A percentile compares a stretch with the other conserved stretches of the same genome.
Conservation (phyloP, 495 filamentous ascomycete genomes). For the Penicillium lagena region DNA sequence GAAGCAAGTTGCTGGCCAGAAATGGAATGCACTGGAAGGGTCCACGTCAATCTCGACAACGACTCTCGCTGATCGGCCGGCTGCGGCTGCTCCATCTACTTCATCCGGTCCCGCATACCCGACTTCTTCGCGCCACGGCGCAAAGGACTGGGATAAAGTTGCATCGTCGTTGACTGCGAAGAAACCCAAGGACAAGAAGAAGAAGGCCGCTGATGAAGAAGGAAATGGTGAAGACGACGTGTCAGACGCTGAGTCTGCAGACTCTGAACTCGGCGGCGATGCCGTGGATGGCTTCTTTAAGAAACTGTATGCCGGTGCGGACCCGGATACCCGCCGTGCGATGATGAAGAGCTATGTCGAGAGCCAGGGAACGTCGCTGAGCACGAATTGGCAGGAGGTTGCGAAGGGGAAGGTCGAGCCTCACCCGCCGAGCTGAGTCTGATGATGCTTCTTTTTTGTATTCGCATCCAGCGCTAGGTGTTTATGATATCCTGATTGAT, state of each 20-base stretch:
- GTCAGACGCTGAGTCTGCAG: constrained; percentile 38
- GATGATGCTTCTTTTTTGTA: neutral
- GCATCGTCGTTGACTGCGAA: constrained; percentile 49
- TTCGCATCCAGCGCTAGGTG: constrained; percentile 18
- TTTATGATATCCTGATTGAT: neutral
- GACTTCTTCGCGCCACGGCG: constrained; percentile 75
- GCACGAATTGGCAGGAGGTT: constrained; percentile 90
- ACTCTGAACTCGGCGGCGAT: constrained; percentile 58
- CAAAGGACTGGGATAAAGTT: constrained; percentile 91
- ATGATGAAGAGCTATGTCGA: constrained; percentile 98
- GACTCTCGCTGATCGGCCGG: constrained; percentile 17
- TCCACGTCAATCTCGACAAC: constrained; percentile 23
- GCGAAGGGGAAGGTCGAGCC: constrained; percentile 64
- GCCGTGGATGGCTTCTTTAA: constrained; percentile 89
- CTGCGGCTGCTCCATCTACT: constrained; percentile 15
- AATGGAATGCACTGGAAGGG: constrained; percentile 70
- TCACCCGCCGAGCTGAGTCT: constrained; percentile 49
- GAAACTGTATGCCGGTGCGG: constrained; percentile 73
- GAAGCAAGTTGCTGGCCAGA: constrained; percentile 61
- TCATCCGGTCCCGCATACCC: constrained; percentile 62
- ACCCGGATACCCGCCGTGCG: constrained; percentile 74
- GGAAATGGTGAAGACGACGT: constrained; percentile 26
- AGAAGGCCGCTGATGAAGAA: constrained; percentile 14
- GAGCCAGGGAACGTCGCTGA: constrained; percentile 87
- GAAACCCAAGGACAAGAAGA: constrained; percentile 20